Evolutionary conservation across 345 rosid species (phyloP), one percentile per base, ranked within the genome.

Genomic region (Moricandia moricandioides): DNA sequence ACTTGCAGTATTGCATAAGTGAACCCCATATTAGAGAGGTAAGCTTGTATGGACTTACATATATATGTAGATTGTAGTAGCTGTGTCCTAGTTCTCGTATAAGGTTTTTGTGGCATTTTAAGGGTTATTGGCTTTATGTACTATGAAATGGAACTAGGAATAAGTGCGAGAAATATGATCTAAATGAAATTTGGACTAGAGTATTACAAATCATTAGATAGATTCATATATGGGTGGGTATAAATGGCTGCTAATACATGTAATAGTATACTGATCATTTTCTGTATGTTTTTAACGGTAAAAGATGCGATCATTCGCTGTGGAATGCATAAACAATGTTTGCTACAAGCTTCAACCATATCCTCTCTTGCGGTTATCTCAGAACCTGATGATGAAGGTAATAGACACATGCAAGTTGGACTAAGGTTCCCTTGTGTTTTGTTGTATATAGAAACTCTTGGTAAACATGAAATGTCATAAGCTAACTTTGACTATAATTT

Each of bases 331-430:
- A 70, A 88, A 94, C 74, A 85, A 68, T 80, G 85, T 84, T 27
- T 82, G 96, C 80, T 94, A 94, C 84, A 91, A 91, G 86, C 96
- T 91, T 81, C 97, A 94, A 75, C 98, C 98, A 0, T 94, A 88
- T 83, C 94, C 95, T 35, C 70, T 91, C 65, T 8, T 58, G 0
- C 87, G 71, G 27, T 61, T 93, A 66, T 91, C 98, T 24, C 82
- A 80, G 62, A 82, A 86, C 40, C 74, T 93, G 84, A 80, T 79
- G 83, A 88, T 94, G 97, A 82, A 84, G 93, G 97, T 89, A 82
- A 33, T 67, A 29, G 8, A 1, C 8, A 35, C 33, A n/a, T 6
- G 26, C n/a, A 56, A 35, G 45, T 58, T 33, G 63, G 39, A 52
- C 13, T 7, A 6, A 47, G 35, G 13, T 43, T 52, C 30, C 65